Percentiles rank a stretch among this genome's conserved stretches.
These are phyloP conservation scores for Arbutus unedo DNA, from an alignment of 148 eudicot genomes.

Conservation along the genomic window DNA sequence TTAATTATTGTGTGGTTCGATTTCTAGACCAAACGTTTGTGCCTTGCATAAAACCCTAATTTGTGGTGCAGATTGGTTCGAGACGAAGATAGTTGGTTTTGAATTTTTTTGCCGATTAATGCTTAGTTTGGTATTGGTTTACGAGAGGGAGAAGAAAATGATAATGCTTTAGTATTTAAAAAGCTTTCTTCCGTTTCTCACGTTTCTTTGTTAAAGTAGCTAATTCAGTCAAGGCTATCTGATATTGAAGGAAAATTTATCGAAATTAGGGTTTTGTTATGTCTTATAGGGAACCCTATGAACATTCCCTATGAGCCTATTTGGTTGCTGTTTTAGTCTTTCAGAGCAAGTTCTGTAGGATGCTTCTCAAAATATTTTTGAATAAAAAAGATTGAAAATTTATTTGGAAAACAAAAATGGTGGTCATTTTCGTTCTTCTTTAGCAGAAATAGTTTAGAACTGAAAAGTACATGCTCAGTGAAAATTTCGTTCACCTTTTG, in stretches of 20 bases:
- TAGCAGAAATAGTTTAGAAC: not conserved
- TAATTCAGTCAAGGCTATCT: not conserved
- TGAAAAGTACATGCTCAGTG: not conserved
- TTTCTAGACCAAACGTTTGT: not conserved
- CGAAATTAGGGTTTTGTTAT: not conserved
- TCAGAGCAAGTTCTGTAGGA: not conserved
- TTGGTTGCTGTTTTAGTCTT: not conserved
- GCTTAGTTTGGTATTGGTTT: not conserved
- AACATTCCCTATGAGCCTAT: not conserved
- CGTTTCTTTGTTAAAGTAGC: not conserved
- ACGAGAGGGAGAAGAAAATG: not conserved
- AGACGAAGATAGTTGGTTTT: not conserved
- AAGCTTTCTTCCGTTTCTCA: not conserved
- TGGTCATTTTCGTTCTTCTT: not conserved
- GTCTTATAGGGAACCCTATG: not conserved
- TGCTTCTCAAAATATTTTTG: not conserved
- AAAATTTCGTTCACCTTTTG: not conserved
- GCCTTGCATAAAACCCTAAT: slow-evolving; percentile 10
- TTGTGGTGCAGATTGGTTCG: not conserved
- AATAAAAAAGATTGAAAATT: not conserved
- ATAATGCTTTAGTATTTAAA: not conserved
- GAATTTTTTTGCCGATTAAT: not conserved
- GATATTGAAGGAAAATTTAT: not conserved
- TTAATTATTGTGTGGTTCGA: not conserved
- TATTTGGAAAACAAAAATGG: not conserved